phyloP scores from a whole-genome alignment of 106 monocot species.

The Vanilla planifolia region DNA sequence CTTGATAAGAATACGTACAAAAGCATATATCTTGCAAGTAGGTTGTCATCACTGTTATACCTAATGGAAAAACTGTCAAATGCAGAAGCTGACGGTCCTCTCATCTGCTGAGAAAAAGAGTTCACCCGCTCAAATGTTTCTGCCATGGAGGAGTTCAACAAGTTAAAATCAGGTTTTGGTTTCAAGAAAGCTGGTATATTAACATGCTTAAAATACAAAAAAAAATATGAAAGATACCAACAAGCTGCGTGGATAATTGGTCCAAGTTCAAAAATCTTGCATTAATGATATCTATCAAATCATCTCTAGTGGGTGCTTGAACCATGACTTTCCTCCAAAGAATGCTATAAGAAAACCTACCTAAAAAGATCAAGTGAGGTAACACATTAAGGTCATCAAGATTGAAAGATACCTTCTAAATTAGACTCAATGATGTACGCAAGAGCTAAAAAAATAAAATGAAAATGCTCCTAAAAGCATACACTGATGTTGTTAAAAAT shows the following conservation, averaged over 20 bases:
- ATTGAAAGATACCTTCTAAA: neutral
- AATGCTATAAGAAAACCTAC: constrained; percentile 35
- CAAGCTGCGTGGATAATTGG: constrained; percentile 32
- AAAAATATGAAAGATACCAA: constrained; percentile 42
- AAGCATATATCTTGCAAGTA: neutral
- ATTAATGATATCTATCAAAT: constrained; percentile 63
- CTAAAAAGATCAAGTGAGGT: constrained; percentile 14
- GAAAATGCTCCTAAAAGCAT: no score
- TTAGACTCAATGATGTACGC: neutral
- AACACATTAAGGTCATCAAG: neutral
- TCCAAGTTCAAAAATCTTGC: constrained; percentile 55
- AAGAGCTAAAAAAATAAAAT: neutral
- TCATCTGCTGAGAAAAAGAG: constrained; percentile 22
- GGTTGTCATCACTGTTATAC: constrained; percentile 18
- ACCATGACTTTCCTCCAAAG: constrained; percentile 85
- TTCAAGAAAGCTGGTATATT: neutral
- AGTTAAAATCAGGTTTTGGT: no score
- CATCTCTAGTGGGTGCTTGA: constrained; percentile 31
- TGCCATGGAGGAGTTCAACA: constrained; percentile 10
- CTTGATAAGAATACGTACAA: constrained; percentile 6
- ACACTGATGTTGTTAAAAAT: no score
- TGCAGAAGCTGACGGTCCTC: constrained; percentile 18
- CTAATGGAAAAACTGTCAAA: constrained; percentile 57
- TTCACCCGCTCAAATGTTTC: constrained; percentile 67
- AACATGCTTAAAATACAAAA: neutral